Evolutionary conservation across 2,329 filamentous ascomycete species (phyloP).

Genomic region (Aplosporella prunicola): DNA sequence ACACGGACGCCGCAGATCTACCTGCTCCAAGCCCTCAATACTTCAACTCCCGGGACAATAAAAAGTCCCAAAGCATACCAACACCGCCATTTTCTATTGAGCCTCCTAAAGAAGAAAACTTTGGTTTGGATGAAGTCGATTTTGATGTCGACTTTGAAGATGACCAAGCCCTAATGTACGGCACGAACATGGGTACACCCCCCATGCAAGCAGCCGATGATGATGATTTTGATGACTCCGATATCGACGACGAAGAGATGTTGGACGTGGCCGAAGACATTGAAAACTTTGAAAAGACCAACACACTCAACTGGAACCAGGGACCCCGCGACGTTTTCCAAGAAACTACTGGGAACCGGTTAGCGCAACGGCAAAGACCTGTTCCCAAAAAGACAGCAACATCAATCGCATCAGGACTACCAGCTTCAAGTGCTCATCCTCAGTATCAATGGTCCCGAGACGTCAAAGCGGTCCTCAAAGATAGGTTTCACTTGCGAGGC

Average conservation of each 20-base stretch:
- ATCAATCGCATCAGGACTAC: slow-evolving; percentile 12
- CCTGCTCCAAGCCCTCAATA: too few relatives aligned
- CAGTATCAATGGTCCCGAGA: slow-evolving; percentile 75
- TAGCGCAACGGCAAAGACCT: background rate
- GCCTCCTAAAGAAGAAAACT: background rate
- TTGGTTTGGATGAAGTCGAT: slow-evolving; percentile 17
- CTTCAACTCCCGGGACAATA: too few relatives aligned
- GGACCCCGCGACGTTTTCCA: slow-evolving; percentile 19
- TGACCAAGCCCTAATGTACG: slow-evolving; percentile 19
- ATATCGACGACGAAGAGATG: slow-evolving; percentile 20
- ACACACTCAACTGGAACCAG: slow-evolving; percentile 21
- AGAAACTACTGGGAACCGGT: slow-evolving; percentile 17
- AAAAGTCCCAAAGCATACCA: slow-evolving; percentile 9
- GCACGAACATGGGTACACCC: slow-evolving; percentile 29
- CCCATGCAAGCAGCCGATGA: slow-evolving; percentile 18
- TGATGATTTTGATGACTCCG: slow-evolving; percentile 12
- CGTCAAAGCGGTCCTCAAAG: slow-evolving; percentile 68
- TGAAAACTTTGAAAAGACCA: slow-evolving; percentile 27
- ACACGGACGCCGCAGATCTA: too few relatives aligned
- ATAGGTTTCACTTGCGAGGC: slow-evolving; percentile 72
- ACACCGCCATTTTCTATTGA: slow-evolving; percentile 12
- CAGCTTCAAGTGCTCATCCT: slow-evolving; percentile 18
- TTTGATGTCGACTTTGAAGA: slow-evolving; percentile 25
- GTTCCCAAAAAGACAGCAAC: slow-evolving; percentile 15
- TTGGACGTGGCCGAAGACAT: slow-evolving; percentile 35